A percentile compares a stretch with the other conserved stretches of the same genome.
Conservation (phyloP, 768 basidiomycete genomes). For the Panellus pusillus region DNA sequence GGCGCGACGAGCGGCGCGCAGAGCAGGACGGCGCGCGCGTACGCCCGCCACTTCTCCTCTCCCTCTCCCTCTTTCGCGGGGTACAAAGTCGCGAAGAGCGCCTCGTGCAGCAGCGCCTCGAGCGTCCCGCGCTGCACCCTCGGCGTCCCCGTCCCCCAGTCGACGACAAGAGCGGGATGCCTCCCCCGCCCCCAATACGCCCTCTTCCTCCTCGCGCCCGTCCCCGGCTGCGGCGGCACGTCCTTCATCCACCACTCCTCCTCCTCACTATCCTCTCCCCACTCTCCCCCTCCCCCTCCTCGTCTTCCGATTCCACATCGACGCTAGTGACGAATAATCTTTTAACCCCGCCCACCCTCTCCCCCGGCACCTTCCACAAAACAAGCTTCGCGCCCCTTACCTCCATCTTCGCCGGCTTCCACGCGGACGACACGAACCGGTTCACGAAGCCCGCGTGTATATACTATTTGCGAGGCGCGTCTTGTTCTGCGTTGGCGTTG, state of each 20-base stretch:
- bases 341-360: constrained; percentile 62
- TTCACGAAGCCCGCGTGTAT: constrained; percentile 77
- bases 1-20: constrained; percentile 59
- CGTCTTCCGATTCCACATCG: too few relatives aligned
- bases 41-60: constrained; percentile 61
- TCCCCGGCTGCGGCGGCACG: constrained; percentile 24
- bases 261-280: constrained; percentile 37
- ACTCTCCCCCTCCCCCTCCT: too few relatives aligned
- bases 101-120: constrained; percentile 83
- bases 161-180: constrained; percentile 38
- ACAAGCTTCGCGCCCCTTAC: constrained; percentile 83
- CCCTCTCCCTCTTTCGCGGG: too few relatives aligned
- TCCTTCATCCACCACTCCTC: constrained; percentile 45
- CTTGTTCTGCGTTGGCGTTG: too few relatives aligned
- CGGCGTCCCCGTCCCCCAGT: neutral
- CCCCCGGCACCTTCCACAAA: constrained; percentile 82
- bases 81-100: constrained; percentile 77
- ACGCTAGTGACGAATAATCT: too few relatives aligned
- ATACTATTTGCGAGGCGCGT: constrained; percentile 77
- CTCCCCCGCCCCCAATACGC: constrained; percentile 60
- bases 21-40: constrained; percentile 61
- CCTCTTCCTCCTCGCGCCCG: constrained; percentile 51
- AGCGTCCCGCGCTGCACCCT: constrained; percentile 64
- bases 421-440: constrained; percentile 59
- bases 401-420: constrained; percentile 87